Conservation (phyloP, 2,329 filamentous ascomycete species). For the Mycogone perniciosa region DNA sequence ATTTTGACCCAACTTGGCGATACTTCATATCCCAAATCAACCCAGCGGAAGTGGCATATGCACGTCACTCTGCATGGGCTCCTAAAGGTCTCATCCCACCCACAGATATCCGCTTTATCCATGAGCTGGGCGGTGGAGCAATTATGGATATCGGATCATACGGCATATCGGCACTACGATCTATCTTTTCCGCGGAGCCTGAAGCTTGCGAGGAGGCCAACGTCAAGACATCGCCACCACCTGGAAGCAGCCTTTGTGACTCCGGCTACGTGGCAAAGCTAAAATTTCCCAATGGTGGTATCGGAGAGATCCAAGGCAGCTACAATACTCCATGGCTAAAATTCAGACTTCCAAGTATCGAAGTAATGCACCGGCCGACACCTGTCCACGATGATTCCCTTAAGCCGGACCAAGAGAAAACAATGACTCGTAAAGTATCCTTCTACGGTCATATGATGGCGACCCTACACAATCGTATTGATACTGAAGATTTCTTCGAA, state of each 20-base stretch:
- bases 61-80: neutral
- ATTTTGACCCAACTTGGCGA: neutral
- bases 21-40: neutral
- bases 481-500: neutral
- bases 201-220: neutral
- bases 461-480: neutral
- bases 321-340: neutral
- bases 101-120: neutral
- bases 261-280: neutral
- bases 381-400: neutral
- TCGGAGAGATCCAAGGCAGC: slow-evolving; percentile 1
- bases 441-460: slow-evolving; percentile 1
- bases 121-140: neutral
- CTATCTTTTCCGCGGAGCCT: neutral
- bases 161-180: neutral
- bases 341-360: neutral
- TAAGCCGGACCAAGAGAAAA: neutral
- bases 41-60: neutral
- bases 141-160: neutral
- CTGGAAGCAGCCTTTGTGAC: neutral
- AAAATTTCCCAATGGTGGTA: neutral
- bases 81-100: neutral
- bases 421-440: neutral
- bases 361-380: neutral
- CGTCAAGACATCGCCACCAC: neutral